Base-by-base conservation (phyloP, 148 eudicot genomes). In the Rhododendron mucronatum region DNA sequence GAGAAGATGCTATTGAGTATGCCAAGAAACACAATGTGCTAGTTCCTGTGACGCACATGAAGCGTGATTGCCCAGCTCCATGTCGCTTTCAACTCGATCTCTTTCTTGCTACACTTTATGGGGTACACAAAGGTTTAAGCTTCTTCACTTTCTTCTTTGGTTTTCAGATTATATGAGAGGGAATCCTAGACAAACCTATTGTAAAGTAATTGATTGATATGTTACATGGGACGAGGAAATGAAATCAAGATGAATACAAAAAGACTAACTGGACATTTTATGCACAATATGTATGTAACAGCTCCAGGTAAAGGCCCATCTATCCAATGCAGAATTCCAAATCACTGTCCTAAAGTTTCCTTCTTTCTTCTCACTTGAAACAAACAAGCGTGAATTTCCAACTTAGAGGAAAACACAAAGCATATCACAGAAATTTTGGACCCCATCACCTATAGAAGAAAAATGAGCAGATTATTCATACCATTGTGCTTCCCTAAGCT, bases 1-100 rank as follows among this genome's bases (percentile, higher is more conserved):
- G 98, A 85, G 98, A 95, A 91, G 98, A 95, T 90, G 98, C 98
- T 28, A 93, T 95, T 87, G 98, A 95, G 85, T 95, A 95, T 88
- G 98, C 98, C 18, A 90, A 92, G 83, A 95, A 91, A 86, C 98
- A 95, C 82, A 93, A 93, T 86, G 93, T 94, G 81, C 95, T 97
- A 7, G 97, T 95, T 80, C 97, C 97, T 45, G 98, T 95, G 50
- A 94, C 97, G 67, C 45, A 41, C 45, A 41, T 41, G 45, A 5
- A 41, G 45, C 7, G 7, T 41, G 45, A 41, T 41, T 41, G 45
- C 45, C 45, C 45, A 41, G 45, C 45, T 41, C 45, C 45, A 41
- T 5, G 45, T 41, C 45, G 5, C 45, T 41, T 41, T 41, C 45
- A 41, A 41, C 45, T 41, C 45, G 45, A 41, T 41, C 45, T 41